These are phyloP conservation scores for Termitomyces sp. DNA, from an alignment of 768 basidiomycete species.

Conservation along the genomic window DNA sequence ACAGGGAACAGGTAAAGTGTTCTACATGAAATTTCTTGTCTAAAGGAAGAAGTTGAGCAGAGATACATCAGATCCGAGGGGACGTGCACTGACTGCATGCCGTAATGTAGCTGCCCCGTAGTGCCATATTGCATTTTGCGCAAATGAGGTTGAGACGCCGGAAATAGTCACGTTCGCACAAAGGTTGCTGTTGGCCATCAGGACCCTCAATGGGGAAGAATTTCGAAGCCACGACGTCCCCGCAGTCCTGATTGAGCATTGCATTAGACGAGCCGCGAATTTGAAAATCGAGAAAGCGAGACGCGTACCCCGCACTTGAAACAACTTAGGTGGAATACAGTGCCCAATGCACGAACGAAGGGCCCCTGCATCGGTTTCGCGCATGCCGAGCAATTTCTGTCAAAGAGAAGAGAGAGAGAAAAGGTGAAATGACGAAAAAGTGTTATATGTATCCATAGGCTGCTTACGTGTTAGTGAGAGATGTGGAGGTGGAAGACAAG, in stretches of 20 bases:
- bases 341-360: constrained; percentile 91
- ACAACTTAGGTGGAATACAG: constrained; percentile 95
- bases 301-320: constrained; percentile 91
- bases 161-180: constrained; percentile 99
- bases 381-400: constrained; percentile 72
- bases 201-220: constrained; percentile 97
- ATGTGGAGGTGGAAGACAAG: constrained; percentile 52
- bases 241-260: constrained; percentile 69
- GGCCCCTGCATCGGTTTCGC: constrained; percentile 87
- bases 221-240: constrained; percentile 93
- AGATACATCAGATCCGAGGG: constrained; percentile 9
- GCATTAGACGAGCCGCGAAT: constrained; percentile 1
- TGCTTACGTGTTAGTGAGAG: constrained; percentile 57
- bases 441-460: constrained; percentile 2
- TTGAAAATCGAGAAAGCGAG: constrained; percentile 6
- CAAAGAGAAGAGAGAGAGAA: constrained; percentile 21
- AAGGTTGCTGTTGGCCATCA: constrained; percentile 83
- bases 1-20: constrained; percentile 97
- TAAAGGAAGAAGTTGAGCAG: constrained; percentile 26
- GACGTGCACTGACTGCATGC: constrained; percentile 74
- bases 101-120: constrained; percentile 97
- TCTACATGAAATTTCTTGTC: constrained; percentile 99
- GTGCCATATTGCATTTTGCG: constrained; percentile 89
- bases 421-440: constrained; percentile 15
- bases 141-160: constrained; percentile 94